These are phyloP conservation scores for Huntiella savannae DNA, from an alignment of 2,329 filamentous ascomycete species.

Conservation along the genomic window DNA sequence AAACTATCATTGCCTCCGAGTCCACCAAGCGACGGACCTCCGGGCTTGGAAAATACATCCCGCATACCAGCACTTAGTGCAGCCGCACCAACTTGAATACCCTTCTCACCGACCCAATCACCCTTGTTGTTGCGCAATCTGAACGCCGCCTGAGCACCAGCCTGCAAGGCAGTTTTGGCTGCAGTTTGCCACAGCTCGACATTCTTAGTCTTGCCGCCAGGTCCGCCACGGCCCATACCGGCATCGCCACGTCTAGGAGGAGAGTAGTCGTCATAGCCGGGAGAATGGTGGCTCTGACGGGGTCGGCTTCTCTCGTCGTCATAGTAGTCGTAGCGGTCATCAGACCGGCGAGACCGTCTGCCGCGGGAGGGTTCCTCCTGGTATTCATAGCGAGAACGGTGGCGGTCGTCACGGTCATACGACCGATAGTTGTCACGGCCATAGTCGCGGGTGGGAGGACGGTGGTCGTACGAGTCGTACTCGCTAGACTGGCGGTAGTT, in stretches of 20 bases:
- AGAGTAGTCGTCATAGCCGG: slow-evolving; percentile 6
- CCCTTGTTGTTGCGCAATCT: slow-evolving; percentile 26
- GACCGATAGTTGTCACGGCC: not conserved
- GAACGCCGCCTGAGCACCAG: slow-evolving; percentile 29
- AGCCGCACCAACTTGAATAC: slow-evolving; percentile 28
- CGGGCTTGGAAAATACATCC: slow-evolving; percentile 21
- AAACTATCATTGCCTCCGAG: slow-evolving; percentile 7
- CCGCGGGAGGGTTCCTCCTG: slow-evolving; percentile 9
- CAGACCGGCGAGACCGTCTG: slow-evolving; percentile 1
- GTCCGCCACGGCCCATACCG: not conserved
- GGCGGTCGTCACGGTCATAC: slow-evolving; percentile 4
- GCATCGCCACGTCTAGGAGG: not conserved
- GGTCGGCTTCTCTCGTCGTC: slow-evolving; percentile 3
- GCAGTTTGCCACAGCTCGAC: slow-evolving; percentile 18
- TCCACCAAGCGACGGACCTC: slow-evolving; percentile 2
- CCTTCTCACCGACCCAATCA: slow-evolving; percentile 29
- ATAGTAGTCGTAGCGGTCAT: slow-evolving; percentile 6
- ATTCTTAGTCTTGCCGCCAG: slow-evolving; percentile 4
- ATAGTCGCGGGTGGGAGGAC: slow-evolving; percentile 1
- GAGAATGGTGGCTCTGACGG: not conserved
- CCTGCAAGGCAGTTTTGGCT: slow-evolving; percentile 27
- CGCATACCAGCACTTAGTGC: slow-evolving; percentile 29
- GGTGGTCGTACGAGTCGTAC: slow-evolving; percentile 2
- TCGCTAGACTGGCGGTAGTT: not conserved
- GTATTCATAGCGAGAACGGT: slow-evolving; percentile 5